Base-by-base conservation (phyloP, 495 filamentous ascomycete species). In the Aspergillus ostianus region DNA sequence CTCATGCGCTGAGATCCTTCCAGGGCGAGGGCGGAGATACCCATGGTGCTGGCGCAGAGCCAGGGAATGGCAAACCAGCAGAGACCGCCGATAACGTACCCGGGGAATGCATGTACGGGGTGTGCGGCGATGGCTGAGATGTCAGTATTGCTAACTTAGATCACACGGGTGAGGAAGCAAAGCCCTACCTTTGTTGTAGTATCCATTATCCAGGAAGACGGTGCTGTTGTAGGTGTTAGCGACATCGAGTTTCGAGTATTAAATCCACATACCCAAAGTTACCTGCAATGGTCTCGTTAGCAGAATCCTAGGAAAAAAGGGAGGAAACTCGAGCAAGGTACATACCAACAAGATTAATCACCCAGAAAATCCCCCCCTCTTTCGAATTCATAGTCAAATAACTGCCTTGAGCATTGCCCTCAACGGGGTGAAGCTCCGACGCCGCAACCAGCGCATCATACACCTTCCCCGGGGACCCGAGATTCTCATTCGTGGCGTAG, bases 61-160 rank as follows among this genome's bases (percentile, higher is more conserved):
- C 92, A 98, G 19, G 93, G 93, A 57, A 98, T 96, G 8, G 93
- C 93, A 59, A 98, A 97, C 93, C 93, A 98, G 65, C 82, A 87
- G 2, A 97, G 82, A 46, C 93, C 93, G 23, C 93, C 93, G 51
- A 96, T 80, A 47, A 97, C 88, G 64, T 98, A 98, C 30, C 93
- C 93, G 6, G 93, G 93, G 51, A 98, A 88, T 7, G 92, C 92
- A 59, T 93, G 88, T 3, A 93, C 88, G 2, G 91, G 91, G 30
- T 85, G 88, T 6, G 92, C 92, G n/a, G 92, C 91, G 58, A 97
- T 95, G 46, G 92, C 92, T 70, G 45, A 4, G n/a, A 18, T 21
- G 41, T 64, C 57, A 59, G 48, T 13, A 21, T 27, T 44, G 8
- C n/a, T 21, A 36, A 6, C 12, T 15, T 26, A 56, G 10, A 47